Evolutionary conservation across 257 asterid genomes (phyloP), one percentile per base, ranked within the genome.

Genomic region (Parsonsia alboflavescens): DNA sequence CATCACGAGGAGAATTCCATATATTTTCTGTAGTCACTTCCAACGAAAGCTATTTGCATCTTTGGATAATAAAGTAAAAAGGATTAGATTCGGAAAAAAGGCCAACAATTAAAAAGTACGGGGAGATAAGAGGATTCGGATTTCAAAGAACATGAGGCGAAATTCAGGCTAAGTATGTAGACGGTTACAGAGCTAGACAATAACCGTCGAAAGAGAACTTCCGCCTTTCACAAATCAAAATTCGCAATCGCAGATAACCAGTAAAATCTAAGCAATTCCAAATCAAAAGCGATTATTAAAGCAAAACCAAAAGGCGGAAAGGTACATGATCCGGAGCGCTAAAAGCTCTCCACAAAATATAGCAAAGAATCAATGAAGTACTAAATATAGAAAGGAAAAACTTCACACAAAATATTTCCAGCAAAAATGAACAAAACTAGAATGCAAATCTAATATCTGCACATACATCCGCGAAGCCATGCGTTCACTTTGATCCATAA

Each of bases 101-200:
- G 26, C 12, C 12, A 8, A 46, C n/a, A 8, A 46, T 21, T 6
- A 3, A 54, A 6, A 54, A 52, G 58, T 4, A 42, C 46, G 4
- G 19, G 17, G 50, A 39, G 75, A n/a, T 17, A 17, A n/a, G 41
- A 73, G 21, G 26, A 22, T 41, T 41, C 42, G 39, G 52, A 33
- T 33, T 33, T 33, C 39, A 33, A 1, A n/a, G 12, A 26, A 19
- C 41, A 65, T 5, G 42, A 69, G 64, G 75, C 70, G 45, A 24
- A 69, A 39, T 62, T 61, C 71, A 49, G 65, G 61, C 64, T 50
- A 30, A 9, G 19, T 50, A 19, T 19, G 8, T 19, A 13, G 52
- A 69, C 79, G 79, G 79, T 76, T 76, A 69, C 70, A 58, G 67
- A 42, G 56, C n/a, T 68, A 70, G 71, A 45, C 44, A 28, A 75